These are phyloP conservation scores for Russula dissimulans DNA, from an alignment of 768 basidiomycete species.

Conservation along the genomic window DNA sequence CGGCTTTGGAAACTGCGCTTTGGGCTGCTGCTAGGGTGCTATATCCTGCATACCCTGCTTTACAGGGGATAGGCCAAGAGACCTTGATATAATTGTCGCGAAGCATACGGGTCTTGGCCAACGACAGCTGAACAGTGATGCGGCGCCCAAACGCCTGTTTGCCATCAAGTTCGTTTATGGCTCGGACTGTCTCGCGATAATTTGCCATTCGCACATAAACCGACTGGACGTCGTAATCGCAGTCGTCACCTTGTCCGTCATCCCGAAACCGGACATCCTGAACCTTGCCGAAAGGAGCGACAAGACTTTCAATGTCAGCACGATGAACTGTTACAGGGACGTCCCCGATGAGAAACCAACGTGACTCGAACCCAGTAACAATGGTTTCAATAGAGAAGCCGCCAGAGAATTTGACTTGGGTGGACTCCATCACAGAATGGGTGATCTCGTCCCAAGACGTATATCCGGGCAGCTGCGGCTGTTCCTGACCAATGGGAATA, in stretches of 20 bases:
- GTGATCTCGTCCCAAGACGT: conserved; percentile 10
- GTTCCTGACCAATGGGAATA: background rate
- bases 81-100: conserved; percentile 49
- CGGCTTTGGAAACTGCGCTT: conserved; percentile 38
- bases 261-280: conserved; percentile 27
- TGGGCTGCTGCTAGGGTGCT: conserved; percentile 38
- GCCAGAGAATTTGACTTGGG: conserved; percentile 43
- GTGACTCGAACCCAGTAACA: conserved; percentile 61
- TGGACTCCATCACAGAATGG: conserved; percentile 43
- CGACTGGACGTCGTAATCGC: conserved; percentile 16
- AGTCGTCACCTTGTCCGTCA: background rate
- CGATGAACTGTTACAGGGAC: conserved; percentile 33
- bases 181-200: conserved; percentile 43
- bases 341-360: conserved; percentile 46
- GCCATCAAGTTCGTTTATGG: conserved; percentile 43
- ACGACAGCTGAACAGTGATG: conserved; percentile 38
- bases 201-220: conserved; percentile 41
- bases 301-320: conserved; percentile 29
- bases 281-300: conserved; percentile 41
- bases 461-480: background rate
- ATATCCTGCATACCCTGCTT: conserved; percentile 58
- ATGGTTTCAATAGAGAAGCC: conserved; percentile 54
- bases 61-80: conserved; percentile 49
- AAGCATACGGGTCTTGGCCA: conserved; percentile 36
- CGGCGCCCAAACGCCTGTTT: conserved; percentile 29